Evolutionary conservation across 805 yeast genomes (phyloP), one percentile per base, ranked within the genome.

Genomic region (Yarrowia keelungensis): DNA sequence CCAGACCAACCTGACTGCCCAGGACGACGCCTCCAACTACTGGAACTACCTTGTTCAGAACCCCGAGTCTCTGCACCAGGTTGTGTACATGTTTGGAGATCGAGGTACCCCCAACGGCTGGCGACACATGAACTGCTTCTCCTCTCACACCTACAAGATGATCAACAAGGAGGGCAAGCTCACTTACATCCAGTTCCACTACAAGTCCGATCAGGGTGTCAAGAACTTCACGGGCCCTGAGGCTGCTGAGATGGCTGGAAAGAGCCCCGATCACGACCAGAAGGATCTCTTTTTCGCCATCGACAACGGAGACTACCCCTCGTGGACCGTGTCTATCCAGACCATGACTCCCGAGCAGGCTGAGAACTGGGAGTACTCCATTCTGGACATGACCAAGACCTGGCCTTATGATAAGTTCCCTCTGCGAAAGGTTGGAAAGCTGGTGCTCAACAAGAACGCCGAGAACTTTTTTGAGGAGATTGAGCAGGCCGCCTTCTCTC

Each of bases 351-450:
- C 86, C 71, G 90, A 87, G 74, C 87, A 92, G 79, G 92, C 97
- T 70, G 84, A 88, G 79, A 79, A 86, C 70, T 85, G 85, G 62
- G 89, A 89, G 76, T 91, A 89, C 80, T 89, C 94, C 7, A 93
- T 92, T 54, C 91, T 90, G 77, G 97, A 92, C 80, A 83, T 92
- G 78, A 92, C 97, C 72, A 92, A 92, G 82, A 89, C 90, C 69
- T 92, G 97, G 97, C 92, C 97, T 43, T 96, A 92, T 77, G 81
- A 81, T 74, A 88, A 91, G 69, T 92, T 87, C 84, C 97, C 97
- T 76, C 80, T 92, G 81, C 86, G 97, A 79, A 87, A 87, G 78
- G 88, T 92, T 76, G 97, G 97, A 78, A 88, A 87, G 78, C 81
- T 91, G 72, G 87, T 86, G 1, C 80, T 91, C 78, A 89, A 91